phyloP scores from a whole-genome alignment of 805 yeast genomes.

The Kodamaea hsintzibuensis region DNA sequence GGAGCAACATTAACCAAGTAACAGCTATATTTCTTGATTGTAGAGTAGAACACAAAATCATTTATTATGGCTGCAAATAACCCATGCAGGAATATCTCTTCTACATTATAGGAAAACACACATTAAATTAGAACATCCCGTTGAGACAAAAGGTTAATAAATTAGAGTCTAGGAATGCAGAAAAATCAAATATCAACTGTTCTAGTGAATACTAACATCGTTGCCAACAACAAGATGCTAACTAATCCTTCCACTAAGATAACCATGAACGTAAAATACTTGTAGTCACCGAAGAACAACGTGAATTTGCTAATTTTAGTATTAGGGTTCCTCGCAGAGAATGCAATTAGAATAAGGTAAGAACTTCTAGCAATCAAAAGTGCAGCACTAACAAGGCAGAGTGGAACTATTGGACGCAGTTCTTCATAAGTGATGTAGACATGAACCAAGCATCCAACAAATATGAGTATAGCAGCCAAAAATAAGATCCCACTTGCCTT shows the following conservation, averaged over 20 bases:
- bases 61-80: background rate
- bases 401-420: conserved; percentile 4
- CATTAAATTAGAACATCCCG: background rate
- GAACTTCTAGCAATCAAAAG: conserved; percentile 5
- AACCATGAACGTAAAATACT: conserved; percentile 8
- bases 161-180: background rate
- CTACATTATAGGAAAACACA: background rate
- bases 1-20: no score
- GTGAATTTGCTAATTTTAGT: conserved; percentile 2
- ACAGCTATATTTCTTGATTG: no score
- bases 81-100: background rate
- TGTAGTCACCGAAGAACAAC: conserved; percentile 8
- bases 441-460: background rate
- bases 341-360: conserved; percentile 5
- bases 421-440: background rate
- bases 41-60: no score
- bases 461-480: background rate
- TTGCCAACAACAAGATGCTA: background rate
- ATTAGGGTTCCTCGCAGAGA: background rate
- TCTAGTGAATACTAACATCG: conserved; percentile 2
- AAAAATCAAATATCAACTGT: background rate
- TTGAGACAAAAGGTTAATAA: background rate
- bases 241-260: conserved; percentile 4
- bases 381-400: background rate
- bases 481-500: conserved; percentile 8